phyloP scores from a whole-genome alignment of 2,329 filamentous ascomycete genomes.

The Fusarium sp. region DNA sequence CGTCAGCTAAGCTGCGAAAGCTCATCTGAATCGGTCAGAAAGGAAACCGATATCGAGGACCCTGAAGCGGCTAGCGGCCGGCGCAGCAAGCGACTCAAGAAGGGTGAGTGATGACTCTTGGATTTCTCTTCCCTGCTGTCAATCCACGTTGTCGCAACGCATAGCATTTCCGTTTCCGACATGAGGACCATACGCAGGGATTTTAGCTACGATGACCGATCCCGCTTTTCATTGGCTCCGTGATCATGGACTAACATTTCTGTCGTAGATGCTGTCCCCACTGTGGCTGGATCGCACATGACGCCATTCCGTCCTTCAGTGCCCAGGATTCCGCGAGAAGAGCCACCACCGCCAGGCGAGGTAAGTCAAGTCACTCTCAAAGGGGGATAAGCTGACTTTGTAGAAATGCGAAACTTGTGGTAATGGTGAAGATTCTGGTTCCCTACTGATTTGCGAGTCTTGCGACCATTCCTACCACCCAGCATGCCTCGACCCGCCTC shows the following conservation, averaged over 20 bases:
- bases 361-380: slow-evolving; percentile 35
- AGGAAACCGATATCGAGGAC: slow-evolving; percentile 65
- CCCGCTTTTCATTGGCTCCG: slow-evolving; percentile 31
- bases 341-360: slow-evolving; percentile 56
- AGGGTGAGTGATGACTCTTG: slow-evolving; percentile 49
- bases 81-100: slow-evolving; percentile 92
- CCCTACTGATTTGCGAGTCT: slow-evolving; percentile 85
- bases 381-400: slow-evolving; percentile 28
- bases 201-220: slow-evolving; percentile 37
- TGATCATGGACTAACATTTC: slow-evolving; percentile 33
- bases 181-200: slow-evolving; percentile 36
- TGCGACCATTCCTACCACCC: slow-evolving; percentile 91
- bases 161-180: slow-evolving; percentile 33
- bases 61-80: slow-evolving; percentile 71
- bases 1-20: slow-evolving; percentile 75
- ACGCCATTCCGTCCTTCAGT: slow-evolving; percentile 87
- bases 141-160: slow-evolving; percentile 26
- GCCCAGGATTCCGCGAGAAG: slow-evolving; percentile 69
- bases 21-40: slow-evolving; percentile 55
- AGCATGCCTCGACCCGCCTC: slow-evolving; percentile 85
- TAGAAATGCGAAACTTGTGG: slow-evolving; percentile 86
- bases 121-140: not conserved
- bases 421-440: slow-evolving; percentile 75
- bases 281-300: slow-evolving; percentile 96
- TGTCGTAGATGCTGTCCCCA: slow-evolving; percentile 69